These are phyloP conservation scores for Auriscalpium microsporum DNA, from an alignment of 768 basidiomycete species.

Conservation along the genomic window DNA sequence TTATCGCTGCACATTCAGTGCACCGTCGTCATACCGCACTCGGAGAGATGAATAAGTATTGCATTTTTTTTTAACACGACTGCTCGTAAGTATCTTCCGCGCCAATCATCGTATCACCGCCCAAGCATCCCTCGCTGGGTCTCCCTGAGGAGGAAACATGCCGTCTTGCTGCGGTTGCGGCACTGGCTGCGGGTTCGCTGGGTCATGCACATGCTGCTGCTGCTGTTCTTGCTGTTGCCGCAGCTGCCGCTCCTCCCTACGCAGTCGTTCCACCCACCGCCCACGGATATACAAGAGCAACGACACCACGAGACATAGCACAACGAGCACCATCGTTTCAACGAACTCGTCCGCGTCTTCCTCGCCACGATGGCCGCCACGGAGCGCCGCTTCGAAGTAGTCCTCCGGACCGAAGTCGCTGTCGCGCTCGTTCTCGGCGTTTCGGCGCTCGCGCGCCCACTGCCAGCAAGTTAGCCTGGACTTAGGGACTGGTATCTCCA, in stretches of 20 bases:
- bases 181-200: conserved; percentile 6
- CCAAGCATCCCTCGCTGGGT: conserved; percentile 21
- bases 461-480: conserved; percentile 19
- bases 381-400: conserved; percentile 63
- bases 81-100: not conserved
- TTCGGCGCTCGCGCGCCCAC: conserved; percentile 74
- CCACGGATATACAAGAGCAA: conserved; percentile 72
- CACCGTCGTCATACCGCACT: too few species aligned
- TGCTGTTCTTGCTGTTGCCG: conserved; percentile 33
- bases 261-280: conserved; percentile 61
- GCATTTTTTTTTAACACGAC: too few species aligned
- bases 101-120: conserved; percentile 14
- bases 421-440: conserved; percentile 64
- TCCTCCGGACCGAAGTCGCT: conserved; percentile 76
- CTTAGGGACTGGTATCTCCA: not conserved
- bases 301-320: conserved; percentile 65
- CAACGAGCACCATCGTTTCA: conserved; percentile 74
- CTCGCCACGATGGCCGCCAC: conserved; percentile 52
- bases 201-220: conserved; percentile 11
- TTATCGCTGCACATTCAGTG: too few species aligned
- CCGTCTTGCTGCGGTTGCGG: conserved; percentile 9
- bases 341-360: conserved; percentile 61
- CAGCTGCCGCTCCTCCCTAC: conserved; percentile 46
- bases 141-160: conserved; percentile 19
- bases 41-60: too few species aligned